A percentile compares a stretch with the other conserved stretches of the same genome.
Conservation (phyloP, 2,329 filamentous ascomycete species). For the Talaromyces sp. region DNA sequence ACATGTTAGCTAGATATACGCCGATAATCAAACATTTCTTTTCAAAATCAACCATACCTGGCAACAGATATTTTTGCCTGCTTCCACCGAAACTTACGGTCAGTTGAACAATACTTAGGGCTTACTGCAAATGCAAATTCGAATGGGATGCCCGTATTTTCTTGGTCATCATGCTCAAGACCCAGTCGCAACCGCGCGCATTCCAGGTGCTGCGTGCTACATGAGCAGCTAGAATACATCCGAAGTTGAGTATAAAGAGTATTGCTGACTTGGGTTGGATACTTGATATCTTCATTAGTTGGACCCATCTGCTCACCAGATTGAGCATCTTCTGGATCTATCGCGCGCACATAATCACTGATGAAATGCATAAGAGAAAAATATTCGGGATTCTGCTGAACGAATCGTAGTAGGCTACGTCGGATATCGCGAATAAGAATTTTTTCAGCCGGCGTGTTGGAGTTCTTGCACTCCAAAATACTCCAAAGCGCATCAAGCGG, state of each 20-base stretch:
- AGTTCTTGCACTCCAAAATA: neutral
- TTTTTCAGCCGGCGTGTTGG: neutral
- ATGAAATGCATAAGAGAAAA: neutral
- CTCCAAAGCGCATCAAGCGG: neutral
- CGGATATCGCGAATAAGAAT: neutral
- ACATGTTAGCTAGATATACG: neutral
- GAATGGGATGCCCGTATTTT: neutral
- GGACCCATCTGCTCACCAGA: neutral
- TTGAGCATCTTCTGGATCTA: neutral
- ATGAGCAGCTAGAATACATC: constrained; percentile 2
- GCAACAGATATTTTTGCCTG: neutral
- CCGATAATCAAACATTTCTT: neutral
- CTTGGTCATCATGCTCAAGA: neutral
- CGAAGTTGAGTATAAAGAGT: constrained; percentile 4
- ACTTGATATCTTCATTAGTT: neutral
- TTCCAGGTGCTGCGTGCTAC: neutral
- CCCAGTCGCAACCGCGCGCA: neutral
- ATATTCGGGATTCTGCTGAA: neutral
- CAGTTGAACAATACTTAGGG: neutral
- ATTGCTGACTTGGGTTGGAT: neutral
- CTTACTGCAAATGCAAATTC: neutral
- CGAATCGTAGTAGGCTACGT: neutral
- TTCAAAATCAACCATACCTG: neutral
- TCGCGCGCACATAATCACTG: neutral
- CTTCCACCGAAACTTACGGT: constrained; percentile 4